Evolutionary conservation across 768 basidiomycete species (phyloP).

Genomic region (Krasilnikovozyma curviuscula): DNA sequence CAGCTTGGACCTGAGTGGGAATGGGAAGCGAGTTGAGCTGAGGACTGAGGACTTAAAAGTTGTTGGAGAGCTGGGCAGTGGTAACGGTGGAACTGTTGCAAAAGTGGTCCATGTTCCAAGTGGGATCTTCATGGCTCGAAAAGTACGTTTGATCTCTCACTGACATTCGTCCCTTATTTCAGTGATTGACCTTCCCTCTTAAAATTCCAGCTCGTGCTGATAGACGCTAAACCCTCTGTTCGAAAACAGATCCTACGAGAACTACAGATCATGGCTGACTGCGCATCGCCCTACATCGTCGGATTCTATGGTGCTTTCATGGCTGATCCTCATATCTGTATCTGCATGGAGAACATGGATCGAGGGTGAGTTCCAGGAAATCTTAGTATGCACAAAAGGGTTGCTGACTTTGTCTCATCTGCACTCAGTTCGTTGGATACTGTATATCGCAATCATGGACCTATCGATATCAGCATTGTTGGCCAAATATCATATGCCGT

Average conservation of each 20-base stretch:
- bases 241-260: conserved; percentile 95
- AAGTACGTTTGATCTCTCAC: conserved; percentile 36
- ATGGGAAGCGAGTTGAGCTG: conserved; percentile 62
- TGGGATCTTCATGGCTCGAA: conserved; percentile 90
- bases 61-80: conserved; percentile 74
- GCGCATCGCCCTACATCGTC: conserved; percentile 79
- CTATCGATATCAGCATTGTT: conserved; percentile 81
- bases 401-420: no score
- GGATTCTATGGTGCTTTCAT: conserved; percentile 95
- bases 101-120: conserved; percentile 84
- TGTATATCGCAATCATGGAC: conserved; percentile 87
- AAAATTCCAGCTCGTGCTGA: conserved; percentile 57
- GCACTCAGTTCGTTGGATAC: conserved; percentile 54
- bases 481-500: conserved; percentile 89
- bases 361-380: conserved; percentile 19
- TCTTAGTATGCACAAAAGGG: conserved; percentile 64
- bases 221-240: conserved; percentile 88
- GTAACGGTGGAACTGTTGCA: conserved; percentile 94
- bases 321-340: conserved; percentile 93
- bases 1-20: conserved; percentile 49
- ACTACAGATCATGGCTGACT: conserved; percentile 97
- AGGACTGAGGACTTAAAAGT: conserved; percentile 78
- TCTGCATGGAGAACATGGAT: conserved; percentile 73
- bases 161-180: not conserved
- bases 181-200: not conserved